phyloP scores from a whole-genome alignment of 768 basidiomycete genomes.

The Kwoniella europaea region DNA sequence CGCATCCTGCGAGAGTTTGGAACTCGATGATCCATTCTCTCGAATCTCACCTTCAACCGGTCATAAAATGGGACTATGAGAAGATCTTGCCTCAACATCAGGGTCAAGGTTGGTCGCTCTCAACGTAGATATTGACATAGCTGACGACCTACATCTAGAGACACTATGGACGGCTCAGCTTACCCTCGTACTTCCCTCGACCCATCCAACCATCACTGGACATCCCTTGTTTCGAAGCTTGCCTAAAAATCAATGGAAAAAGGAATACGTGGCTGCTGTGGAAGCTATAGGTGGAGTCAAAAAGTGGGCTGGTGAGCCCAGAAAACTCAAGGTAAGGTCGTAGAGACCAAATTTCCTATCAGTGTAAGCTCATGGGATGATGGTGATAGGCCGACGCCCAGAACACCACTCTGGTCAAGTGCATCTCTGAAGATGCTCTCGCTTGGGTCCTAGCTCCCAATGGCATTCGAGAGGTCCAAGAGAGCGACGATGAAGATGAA shows the following conservation, averaged over 20 bases:
- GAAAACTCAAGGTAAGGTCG: conserved; percentile 38
- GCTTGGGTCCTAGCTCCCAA: conserved; percentile 36
- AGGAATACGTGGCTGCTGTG: conserved; percentile 36
- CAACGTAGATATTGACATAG: neutral
- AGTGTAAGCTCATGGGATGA: no score
- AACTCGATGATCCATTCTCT: conserved; percentile 42
- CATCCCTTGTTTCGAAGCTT: conserved; percentile 36
- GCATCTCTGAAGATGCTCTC: conserved; percentile 35
- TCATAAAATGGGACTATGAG: conserved; percentile 45
- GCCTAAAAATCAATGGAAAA: conserved; percentile 33
- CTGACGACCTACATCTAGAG: neutral
- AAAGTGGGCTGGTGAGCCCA: conserved; percentile 36
- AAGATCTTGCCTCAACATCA: conserved; percentile 6
- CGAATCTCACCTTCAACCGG: conserved; percentile 31
- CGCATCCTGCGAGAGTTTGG: conserved; percentile 50
- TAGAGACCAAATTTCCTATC: no score
- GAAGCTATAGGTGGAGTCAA: conserved; percentile 37
- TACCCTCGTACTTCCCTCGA: conserved; percentile 37
- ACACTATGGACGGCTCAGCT: conserved; percentile 27
- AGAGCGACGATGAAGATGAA: conserved; percentile 16
- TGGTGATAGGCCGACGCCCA: conserved; percentile 39
- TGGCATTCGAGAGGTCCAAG: neutral
- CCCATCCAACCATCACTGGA: conserved; percentile 31
- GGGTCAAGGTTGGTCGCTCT: neutral
- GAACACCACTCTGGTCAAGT: conserved; percentile 35